Base-by-base conservation (phyloP, 331 rosid genomes). In the Arachis monticola region DNA sequence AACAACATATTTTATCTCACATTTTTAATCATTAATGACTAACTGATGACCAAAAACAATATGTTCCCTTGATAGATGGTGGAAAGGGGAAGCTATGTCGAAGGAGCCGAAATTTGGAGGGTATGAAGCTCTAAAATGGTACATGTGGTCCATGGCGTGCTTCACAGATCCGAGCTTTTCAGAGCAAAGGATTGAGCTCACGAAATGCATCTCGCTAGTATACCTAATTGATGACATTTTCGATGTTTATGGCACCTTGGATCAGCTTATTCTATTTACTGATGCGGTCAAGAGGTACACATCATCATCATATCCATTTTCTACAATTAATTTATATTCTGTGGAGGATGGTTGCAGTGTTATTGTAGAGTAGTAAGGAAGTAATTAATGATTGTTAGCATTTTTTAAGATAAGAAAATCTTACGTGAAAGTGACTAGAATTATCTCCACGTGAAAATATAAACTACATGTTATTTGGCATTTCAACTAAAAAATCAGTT, bases 61-160 rank as follows among this genome's bases (percentile, higher is more conserved):
- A 22, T 11, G 14, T 30, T 69, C 5, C 68, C 13, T 13, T 1
- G 2, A 66, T 62, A 87, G 92, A 60, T 87, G 92, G 94, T 89
- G 94, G 91, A 72, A 42, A 60, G 86, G 71, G 7, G 69, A 80
- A 11, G 89, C 77, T 7, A 22, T 89, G 68, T 75, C 76, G 1
- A 76, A 71, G 70, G 79, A 80, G 50, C 42, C 61, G 63, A 61
- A 52, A 58, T 87, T 91, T 78, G 80, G 72, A 0, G 67, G 52
- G 1, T 72, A 87, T 70, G 60, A 91, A 64, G 89, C 91, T 6
- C 31, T 87, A 0, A 89, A 89, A 80, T 87, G 92, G 97, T 87
- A 87, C 79, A 60, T 52, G 44, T 81, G 89, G 86, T 77, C 95
- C 3, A 78, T 81, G 86, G 87, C 84, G 42, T 75, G 89, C 72